Percentiles rank a stretch among this genome's conserved stretches.
phyloP scores from a whole-genome alignment of 2,329 filamentous ascomycete genomes.

The Byssochlamys sp. region DNA sequence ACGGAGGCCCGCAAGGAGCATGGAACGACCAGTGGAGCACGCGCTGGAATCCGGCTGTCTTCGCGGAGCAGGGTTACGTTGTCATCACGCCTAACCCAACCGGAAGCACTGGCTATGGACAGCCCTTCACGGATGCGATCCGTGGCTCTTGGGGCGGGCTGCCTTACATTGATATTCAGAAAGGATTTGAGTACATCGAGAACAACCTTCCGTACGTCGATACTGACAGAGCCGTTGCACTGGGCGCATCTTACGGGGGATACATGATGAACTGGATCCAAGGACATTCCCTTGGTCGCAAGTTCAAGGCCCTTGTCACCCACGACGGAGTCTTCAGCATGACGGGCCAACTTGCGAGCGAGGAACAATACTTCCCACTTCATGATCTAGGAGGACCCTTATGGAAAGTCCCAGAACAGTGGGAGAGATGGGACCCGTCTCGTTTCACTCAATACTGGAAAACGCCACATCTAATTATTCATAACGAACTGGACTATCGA shows the following conservation, averaged over 20 bases:
- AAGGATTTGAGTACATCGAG: constrained; percentile 45
- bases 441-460: constrained; percentile 58
- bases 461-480: constrained; percentile 81
- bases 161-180: constrained; percentile 48
- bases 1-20: constrained; percentile 43
- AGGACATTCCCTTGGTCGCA: constrained; percentile 44
- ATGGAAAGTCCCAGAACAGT: constrained; percentile 43
- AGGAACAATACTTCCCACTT: constrained; percentile 48
- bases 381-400: constrained; percentile 43
- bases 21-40: constrained; percentile 48
- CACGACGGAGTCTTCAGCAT: constrained; percentile 43
- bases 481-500: constrained; percentile 82
- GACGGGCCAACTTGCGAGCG: constrained; percentile 35
- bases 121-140: constrained; percentile 45
- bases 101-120: constrained; percentile 49
- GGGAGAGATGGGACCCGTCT: constrained; percentile 51
- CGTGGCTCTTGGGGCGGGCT: constrained; percentile 45
- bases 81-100: constrained; percentile 52
- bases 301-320: constrained; percentile 50
- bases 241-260: constrained; percentile 49
- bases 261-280: constrained; percentile 54
- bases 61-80: constrained; percentile 53
- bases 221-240: constrained; percentile 42
- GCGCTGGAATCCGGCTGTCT: constrained; percentile 47
- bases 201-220: constrained; percentile 45